Base-by-base conservation (phyloP, 768 basidiomycete species). In the Pleurotus ostreatus region DNA sequence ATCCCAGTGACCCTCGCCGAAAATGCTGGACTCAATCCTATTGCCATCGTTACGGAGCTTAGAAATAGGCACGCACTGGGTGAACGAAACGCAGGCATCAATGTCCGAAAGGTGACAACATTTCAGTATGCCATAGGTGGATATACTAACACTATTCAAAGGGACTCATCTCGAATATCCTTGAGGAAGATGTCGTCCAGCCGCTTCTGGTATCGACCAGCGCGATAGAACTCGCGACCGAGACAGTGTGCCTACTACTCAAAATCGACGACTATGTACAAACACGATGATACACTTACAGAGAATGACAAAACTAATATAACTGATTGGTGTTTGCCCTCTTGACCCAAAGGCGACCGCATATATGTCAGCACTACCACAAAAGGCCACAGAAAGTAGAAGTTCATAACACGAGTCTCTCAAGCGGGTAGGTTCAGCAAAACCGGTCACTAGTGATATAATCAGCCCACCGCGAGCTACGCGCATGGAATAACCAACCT, bases 1-100 rank as follows among this genome's bases (percentile, higher is more conserved):
- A 98, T 99, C 59, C 97, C 97, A 3, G 96, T 89, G 2, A 99
- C 97, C 0, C 79, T 99, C 18, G 97, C 97, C 22, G 97, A 99
- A 74, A 99, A 99, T 68, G 97, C 97, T 20, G 97, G 97, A 43
- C 78, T 99, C 56, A 97, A 98, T 72, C 94, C 97, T 5, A 98
- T 99, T 61, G 88, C 93, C 5, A 98, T 99, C 67, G 95, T 99
- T 55, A 99, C 97, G 23, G 97, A 99, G 67, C 78, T 99, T 55
- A 85, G 97, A 60, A 99, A 99, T 74, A 83, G 94, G 60, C 97
- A 99, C 71, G 95, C 97, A 1, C 78, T 94, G 7, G 97, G 97
- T 34, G 97, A 99, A 63, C 81, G 83, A 60, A 94, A 88, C 62
- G 95, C 97, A 23, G 97, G 97, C 30, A 98, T 99, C 72, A 99